These are phyloP conservation scores for Calonectria pauciramosa DNA, from an alignment of 2,329 filamentous ascomycete genomes.

Conservation along the genomic window DNA sequence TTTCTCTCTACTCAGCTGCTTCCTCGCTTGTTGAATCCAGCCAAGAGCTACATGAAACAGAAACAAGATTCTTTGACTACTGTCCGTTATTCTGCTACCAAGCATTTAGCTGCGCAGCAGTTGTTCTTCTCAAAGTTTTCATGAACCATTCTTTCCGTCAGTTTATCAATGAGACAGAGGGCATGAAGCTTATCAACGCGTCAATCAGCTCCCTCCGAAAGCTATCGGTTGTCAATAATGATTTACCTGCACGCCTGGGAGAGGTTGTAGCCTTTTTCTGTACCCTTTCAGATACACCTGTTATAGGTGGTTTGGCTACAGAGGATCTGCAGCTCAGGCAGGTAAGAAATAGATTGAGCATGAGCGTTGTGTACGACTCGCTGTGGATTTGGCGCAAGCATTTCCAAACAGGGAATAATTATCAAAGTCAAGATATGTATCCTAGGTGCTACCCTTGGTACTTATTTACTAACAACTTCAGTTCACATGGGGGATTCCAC, in stretches of 20 bases:
- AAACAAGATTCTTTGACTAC: not conserved
- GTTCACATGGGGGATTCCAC: not conserved
- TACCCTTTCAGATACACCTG: not conserved
- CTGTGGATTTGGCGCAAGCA: slow-evolving; percentile 21
- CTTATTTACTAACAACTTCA: not conserved
- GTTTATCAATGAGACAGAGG: not conserved
- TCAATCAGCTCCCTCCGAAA: not conserved
- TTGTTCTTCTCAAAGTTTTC: slow-evolving; percentile 11
- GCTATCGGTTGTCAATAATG: slow-evolving; percentile 15
- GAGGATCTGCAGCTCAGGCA: slow-evolving; percentile 1
- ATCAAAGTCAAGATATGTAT: not conserved
- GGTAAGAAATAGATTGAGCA: slow-evolving; percentile 16
- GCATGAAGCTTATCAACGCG: slow-evolving; percentile 7
- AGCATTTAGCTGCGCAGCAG: slow-evolving; percentile 9
- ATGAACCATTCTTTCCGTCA: slow-evolving; percentile 12
- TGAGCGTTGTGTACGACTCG: slow-evolving; percentile 21
- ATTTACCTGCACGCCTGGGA: slow-evolving; percentile 3
- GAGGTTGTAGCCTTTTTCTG: slow-evolving; percentile 19
- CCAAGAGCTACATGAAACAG: not conserved
- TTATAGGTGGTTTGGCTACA: not conserved
- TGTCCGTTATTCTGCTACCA: slow-evolving; percentile 23
- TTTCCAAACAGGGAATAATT: not conserved
- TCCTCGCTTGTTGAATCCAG: not conserved
- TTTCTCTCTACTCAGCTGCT: slow-evolving; percentile 8
- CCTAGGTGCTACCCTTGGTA: not conserved